These are phyloP conservation scores for Byssothecium circinans DNA, from an alignment of 2,329 filamentous ascomycete genomes.

Conservation along the genomic window DNA sequence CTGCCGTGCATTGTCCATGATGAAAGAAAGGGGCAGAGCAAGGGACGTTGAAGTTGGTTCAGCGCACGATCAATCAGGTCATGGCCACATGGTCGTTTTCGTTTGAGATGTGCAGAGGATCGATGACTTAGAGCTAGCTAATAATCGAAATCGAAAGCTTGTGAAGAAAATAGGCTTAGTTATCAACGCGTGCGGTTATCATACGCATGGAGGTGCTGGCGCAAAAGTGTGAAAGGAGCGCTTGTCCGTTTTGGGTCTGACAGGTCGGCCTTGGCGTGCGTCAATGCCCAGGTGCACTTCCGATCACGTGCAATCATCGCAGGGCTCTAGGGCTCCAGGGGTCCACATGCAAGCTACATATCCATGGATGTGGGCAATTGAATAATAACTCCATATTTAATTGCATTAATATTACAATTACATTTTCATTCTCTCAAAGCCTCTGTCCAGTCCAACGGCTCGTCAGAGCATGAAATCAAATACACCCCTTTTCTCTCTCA, in stretches of 20 bases:
- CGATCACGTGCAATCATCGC: not conserved
- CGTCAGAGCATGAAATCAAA: constrained; percentile 36
- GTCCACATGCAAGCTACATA: too few species aligned
- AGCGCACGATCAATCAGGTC: not conserved
- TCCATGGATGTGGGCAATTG: too few species aligned
- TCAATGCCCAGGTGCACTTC: not conserved
- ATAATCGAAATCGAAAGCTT: not conserved
- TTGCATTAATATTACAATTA: too few species aligned
- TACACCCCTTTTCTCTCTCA: constrained; percentile 13
- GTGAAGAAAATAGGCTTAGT: not conserved
- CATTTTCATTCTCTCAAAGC: too few species aligned
- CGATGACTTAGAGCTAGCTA: not conserved
- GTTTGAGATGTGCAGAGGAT: not conserved
- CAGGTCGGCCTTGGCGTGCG: not conserved
- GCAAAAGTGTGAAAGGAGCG: not conserved
- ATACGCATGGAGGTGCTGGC: not conserved
- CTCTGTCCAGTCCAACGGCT: not conserved
- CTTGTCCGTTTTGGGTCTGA: not conserved
- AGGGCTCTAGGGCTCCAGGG: too few species aligned
- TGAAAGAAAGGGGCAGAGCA: not conserved
- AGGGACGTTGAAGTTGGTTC: not conserved
- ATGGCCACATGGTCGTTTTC: not conserved
- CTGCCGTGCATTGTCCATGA: constrained; percentile 25
- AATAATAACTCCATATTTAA: too few species aligned
- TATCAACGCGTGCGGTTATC: not conserved